A percentile compares a stretch with the other conserved stretches of the same genome.
These are phyloP conservation scores for Alternaria burnsii DNA, from an alignment of 2,329 filamentous ascomycete species.

Conservation along the genomic window DNA sequence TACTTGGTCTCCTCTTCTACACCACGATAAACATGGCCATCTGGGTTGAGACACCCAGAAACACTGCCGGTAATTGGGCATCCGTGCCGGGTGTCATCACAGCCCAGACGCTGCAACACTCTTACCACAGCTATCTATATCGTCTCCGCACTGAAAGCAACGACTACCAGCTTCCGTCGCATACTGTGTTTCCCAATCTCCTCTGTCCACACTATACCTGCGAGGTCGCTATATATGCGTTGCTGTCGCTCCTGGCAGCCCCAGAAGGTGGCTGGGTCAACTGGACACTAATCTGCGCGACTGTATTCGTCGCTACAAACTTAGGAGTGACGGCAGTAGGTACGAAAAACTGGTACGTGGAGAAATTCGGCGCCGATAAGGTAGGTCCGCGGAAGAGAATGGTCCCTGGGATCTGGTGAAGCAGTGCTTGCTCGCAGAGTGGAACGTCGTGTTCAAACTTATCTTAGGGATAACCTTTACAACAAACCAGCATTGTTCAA, in stretches of 20 bases:
- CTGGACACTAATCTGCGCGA: slow-evolving; percentile 73
- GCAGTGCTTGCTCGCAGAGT: not conserved
- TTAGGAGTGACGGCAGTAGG: slow-evolving; percentile 81
- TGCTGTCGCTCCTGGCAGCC: slow-evolving; percentile 77
- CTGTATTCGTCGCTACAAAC: slow-evolving; percentile 79
- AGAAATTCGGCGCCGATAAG: slow-evolving; percentile 44
- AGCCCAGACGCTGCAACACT: slow-evolving; percentile 77
- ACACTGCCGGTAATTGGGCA: slow-evolving; percentile 52
- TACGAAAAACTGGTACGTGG: slow-evolving; percentile 68
- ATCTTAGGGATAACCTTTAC: not conserved
- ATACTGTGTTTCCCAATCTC: slow-evolving; percentile 74
- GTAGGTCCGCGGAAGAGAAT: slow-evolving; percentile 42
- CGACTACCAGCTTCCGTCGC: slow-evolving; percentile 82
- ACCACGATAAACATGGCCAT: slow-evolving; percentile 74
- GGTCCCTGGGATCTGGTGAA: slow-evolving; percentile 46
- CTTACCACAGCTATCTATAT: slow-evolving; percentile 59
- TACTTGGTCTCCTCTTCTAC: slow-evolving; percentile 82
- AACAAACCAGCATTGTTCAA: not conserved
- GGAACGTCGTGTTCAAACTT: not conserved
- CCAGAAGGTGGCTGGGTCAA: slow-evolving; percentile 73
- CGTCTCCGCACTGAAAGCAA: slow-evolving; percentile 48
- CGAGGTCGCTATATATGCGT: slow-evolving; percentile 84
- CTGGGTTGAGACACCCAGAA: slow-evolving; percentile 78
- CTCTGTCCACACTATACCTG: slow-evolving; percentile 92
- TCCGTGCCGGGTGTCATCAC: slow-evolving; percentile 71